Evolutionary conservation across 169 alveolate species (phyloP), one percentile per base, ranked within the genome.

Genomic region (Eimeria sp.): DNA sequence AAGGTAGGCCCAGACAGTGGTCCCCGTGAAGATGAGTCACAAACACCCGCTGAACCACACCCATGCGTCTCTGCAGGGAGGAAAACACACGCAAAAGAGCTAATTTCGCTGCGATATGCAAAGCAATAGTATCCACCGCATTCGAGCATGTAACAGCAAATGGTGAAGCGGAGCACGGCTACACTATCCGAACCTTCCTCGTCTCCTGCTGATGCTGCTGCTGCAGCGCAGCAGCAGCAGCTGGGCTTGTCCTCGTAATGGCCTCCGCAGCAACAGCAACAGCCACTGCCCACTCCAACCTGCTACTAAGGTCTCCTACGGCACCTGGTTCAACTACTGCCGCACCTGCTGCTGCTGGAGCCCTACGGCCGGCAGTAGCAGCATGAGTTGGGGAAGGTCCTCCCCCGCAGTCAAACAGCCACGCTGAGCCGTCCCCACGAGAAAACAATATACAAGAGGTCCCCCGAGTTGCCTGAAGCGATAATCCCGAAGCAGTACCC

Each of bases 11-110:
- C 40, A 97, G 95, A 68, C 98, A 97, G 95, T 98, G 99, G 95
- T 98, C 99, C 37, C 99, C 99, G 96, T 98, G 99, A 80, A 98
- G 77, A 87, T 98, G 99, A 6, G 99, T 97, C 68, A 98, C 94
- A 91, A 98, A 98, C 16, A 98, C 97, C 76, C 85, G 85, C 68
- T 82, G 93, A 30, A 95, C 91, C 89, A 90, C 95, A 4, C 96
- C 89, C 89, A 85, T 90, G 43, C 96, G 96, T 52, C 85, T 83
- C 96, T 91, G 91, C 76, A 77, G 58, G 8, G 16, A 64, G 49
- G 43, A 14, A 66, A n/a, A 62, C 66, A 49, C 60, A 40, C 62
- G 46, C 40, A 40, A 11, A 18, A 56, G 13, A 85, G 56, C 72
- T 62, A 16, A n/a, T 30, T 40, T 23, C 68, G 18, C 3, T 54